These are phyloP conservation scores for Tinospora cordifolia DNA, from an alignment of 164 flowering plant species.

Conservation along the genomic window DNA sequence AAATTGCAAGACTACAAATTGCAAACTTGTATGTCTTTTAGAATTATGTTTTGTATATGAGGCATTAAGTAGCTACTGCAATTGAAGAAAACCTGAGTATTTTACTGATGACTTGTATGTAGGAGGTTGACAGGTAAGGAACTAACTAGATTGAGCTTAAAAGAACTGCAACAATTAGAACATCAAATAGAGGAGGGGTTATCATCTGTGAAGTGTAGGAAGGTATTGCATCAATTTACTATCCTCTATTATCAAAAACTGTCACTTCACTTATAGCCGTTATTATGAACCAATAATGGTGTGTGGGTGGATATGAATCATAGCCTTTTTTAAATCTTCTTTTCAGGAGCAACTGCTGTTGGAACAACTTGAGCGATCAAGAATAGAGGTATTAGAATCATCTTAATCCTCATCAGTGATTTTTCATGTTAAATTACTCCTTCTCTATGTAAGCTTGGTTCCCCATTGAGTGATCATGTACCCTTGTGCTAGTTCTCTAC, in stretches of 20 bases:
- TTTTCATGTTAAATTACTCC: neutral
- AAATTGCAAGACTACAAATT: conserved; percentile 42
- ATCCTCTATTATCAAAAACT: neutral
- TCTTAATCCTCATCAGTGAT: neutral
- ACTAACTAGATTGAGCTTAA: conserved; percentile 45
- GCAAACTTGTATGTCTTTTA: conserved; percentile 45
- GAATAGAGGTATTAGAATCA: conserved; percentile 42
- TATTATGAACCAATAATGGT: neutral
- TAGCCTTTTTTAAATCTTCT: conserved; percentile 2
- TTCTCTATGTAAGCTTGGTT: no score
- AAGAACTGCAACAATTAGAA: conserved; percentile 67
- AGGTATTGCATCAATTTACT: conserved; percentile 32
- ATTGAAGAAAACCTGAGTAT: neutral
- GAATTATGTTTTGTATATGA: neutral
- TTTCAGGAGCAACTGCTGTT: conserved; percentile 67
- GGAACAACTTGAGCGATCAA: conserved; percentile 65
- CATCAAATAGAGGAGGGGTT: conserved; percentile 61
- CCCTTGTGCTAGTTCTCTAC: no score
- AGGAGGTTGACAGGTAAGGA: conserved; percentile 71
- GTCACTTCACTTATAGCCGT: neutral
- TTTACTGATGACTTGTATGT: neutral
- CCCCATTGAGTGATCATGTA: no score
- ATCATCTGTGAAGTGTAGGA: conserved; percentile 51
- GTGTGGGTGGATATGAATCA: neutral
- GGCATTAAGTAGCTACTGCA: neutral